These are phyloP conservation scores for Brassica incana DNA, from an alignment of 345 rosid genomes.

Conservation along the genomic window DNA sequence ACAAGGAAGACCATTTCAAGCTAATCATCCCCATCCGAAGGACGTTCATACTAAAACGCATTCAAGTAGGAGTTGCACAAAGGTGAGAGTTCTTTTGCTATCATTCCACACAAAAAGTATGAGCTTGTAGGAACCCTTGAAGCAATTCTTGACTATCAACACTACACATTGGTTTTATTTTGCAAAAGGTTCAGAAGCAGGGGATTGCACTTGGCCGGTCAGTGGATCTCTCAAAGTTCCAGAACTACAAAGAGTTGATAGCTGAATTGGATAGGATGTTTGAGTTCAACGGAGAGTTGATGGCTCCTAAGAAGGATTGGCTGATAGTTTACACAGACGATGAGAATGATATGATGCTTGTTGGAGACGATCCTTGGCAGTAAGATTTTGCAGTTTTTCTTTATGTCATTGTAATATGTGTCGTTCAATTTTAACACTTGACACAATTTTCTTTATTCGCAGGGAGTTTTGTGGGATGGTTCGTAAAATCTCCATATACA, in stretches of 20 bases:
- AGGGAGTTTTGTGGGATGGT: constrained; percentile 89
- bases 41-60: constrained; percentile 47
- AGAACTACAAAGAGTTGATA: constrained; percentile 60
- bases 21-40: constrained; percentile 37
- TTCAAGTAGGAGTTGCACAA: constrained; percentile 70
- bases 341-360: constrained; percentile 92
- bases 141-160: not conserved
- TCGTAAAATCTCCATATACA: constrained; percentile 61
- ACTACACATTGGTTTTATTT: not conserved
- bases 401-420: no score
- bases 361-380: constrained; percentile 98
- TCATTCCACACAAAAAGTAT: not conserved
- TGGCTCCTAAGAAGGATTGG: constrained; percentile 66
- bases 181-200: constrained; percentile 72
- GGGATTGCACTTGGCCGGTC: constrained; percentile 80
- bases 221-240: constrained; percentile 76
- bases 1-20: constrained; percentile 45
- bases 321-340: constrained; percentile 75
- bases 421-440: not conserved
- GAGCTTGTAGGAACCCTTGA: not conserved
- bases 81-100: constrained; percentile 42
- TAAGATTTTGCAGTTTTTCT: constrained; percentile 41
- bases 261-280: constrained; percentile 69
- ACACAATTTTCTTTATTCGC: constrained; percentile 3
- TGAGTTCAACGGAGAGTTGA: constrained; percentile 69